Evolutionary conservation across 495 filamentous ascomycete species (phyloP), one percentile per base, ranked within the genome.

Genomic region (Daldinia caldariorum): DNA sequence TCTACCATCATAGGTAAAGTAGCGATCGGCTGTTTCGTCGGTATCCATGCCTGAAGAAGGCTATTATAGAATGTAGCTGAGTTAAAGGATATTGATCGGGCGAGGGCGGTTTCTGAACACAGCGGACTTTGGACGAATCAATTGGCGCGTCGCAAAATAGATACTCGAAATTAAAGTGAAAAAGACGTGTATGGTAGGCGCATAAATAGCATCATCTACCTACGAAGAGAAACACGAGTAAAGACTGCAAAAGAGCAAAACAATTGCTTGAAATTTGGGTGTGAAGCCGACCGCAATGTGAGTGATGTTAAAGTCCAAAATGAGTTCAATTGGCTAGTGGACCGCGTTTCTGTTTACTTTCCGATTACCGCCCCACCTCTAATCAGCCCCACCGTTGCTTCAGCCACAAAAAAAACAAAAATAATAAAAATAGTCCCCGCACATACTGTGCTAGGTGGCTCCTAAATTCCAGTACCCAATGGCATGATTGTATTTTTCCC

Each of bases 1-100:
- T 51, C 94, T 90, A 64, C 88, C 89, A 61, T 89, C 85, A 58
- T 87, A 89, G n/a, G 89, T 88, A 58, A 83, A 85, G 63, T 82
- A 82, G 66, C 77, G 66, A 20, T 84, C 83, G 20, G 73, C 62
- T 60, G 80, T 78, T 38, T 73, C 76, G 58, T 78, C 78, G 20
- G 16, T 13, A 61, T 70, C 73, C 70, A 77, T 72, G n/a, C 39
- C 35, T 56, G n/a, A 64, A 31, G 20, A 45, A 55, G n/a, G 53
- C 32, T 20, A 1, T 34, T 31, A 18, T 10, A 35, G 16, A 20
- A 37, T 22, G 16, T n/a, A 12, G 12, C n/a, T n/a, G n/a, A n/a
- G 26, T 8, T 1, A n/a, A 35, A 58, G 57, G 50, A 53, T 41
- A 8, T 50, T 29, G 34, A 50, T 65, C 4, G 37, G 18, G 14